Conservation (phyloP, 768 basidiomycete species). For the Tremella fuciformis region DNA sequence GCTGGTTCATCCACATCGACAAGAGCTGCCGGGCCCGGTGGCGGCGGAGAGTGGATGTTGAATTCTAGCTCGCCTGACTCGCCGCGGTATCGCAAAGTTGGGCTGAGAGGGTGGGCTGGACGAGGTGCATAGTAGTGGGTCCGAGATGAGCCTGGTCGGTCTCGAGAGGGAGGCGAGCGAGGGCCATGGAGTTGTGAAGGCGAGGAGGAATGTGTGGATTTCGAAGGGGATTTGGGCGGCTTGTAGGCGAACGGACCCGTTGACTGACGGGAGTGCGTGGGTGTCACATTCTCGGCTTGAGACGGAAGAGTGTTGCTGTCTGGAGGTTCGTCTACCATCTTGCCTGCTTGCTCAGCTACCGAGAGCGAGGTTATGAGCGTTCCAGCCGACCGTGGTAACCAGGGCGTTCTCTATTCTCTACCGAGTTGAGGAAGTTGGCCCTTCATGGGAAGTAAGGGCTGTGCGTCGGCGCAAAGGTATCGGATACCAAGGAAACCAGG, state of each 20-base stretch:
- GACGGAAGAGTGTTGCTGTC: too few species aligned
- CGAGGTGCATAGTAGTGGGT: conserved; percentile 16
- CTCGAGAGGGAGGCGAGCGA: conserved; percentile 15
- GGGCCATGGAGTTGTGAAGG: conserved; percentile 26
- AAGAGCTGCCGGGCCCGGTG: not conserved
- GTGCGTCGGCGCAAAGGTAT: too few species aligned
- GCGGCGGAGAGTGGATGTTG: conserved; percentile 4
- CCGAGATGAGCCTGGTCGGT: conserved; percentile 28
- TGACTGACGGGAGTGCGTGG: too few species aligned
- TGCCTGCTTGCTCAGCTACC: not conserved
- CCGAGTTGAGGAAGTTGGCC: too few species aligned
- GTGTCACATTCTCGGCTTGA: too few species aligned
- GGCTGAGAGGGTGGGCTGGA: conserved; percentile 6
- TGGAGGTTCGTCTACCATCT: not conserved
- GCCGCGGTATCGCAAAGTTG: not conserved
- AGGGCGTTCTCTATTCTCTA: too few species aligned
- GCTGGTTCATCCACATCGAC: too few species aligned
- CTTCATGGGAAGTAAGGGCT: too few species aligned
- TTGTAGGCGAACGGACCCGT: too few species aligned
- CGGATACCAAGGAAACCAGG: too few species aligned
- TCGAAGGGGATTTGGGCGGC: conserved; percentile 5
- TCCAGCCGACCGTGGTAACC: too few species aligned
- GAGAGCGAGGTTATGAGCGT: not conserved
- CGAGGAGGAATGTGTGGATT: conserved; percentile 8
- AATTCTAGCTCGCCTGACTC: not conserved